Evolutionary conservation across 2,329 filamentous ascomycete species (phyloP).

Genomic region (Kalaharituber pfeilii): DNA sequence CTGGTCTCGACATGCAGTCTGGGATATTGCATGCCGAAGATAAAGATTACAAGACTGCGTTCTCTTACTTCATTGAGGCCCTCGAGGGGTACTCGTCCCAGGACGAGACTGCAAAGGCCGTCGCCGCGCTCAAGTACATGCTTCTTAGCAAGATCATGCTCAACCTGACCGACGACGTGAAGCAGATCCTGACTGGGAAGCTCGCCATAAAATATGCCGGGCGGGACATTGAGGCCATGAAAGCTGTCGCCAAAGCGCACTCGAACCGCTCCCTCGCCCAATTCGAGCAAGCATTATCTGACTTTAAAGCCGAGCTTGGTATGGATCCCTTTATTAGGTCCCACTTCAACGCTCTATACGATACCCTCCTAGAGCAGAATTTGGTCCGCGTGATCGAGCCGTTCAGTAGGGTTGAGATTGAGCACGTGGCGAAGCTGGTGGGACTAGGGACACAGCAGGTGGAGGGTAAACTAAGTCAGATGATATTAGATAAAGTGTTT

Average conservation of each 20-base stretch:
- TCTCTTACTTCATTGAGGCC: constrained; percentile 98
- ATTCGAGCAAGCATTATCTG: constrained; percentile 79
- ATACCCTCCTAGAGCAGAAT: constrained; percentile 98
- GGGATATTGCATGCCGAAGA: constrained; percentile 98
- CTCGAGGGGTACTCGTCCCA: constrained; percentile 91
- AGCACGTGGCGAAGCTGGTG: constrained; percentile 94
- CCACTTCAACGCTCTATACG: constrained; percentile 86
- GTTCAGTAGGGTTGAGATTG: constrained; percentile 91
- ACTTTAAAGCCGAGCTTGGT: constrained; percentile 85
- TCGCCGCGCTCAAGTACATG: constrained; percentile 98
- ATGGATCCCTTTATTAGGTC: constrained; percentile 93
- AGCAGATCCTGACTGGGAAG: constrained; percentile 84
- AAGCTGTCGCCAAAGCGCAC: constrained; percentile 90
- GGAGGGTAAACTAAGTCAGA: constrained; percentile 94
- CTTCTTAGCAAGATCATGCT: constrained; percentile 99
- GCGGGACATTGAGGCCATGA: constrained; percentile 95
- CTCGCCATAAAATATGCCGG: constrained; percentile 92
- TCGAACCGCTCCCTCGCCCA: constrained; percentile 90
- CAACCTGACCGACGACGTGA: constrained; percentile 90
- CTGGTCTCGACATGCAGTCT: constrained; percentile 95
- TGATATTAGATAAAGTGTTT: constrained; percentile 99
- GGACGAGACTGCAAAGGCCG: constrained; percentile 76
- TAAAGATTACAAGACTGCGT: constrained; percentile 96
- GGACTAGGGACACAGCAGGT: constrained; percentile 91
- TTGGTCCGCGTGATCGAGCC: constrained; percentile 99